Evolutionary conservation across 441 rosid species (phyloP), one percentile per base, ranked within the genome.

Genomic region (Lepidium campestre): DNA sequence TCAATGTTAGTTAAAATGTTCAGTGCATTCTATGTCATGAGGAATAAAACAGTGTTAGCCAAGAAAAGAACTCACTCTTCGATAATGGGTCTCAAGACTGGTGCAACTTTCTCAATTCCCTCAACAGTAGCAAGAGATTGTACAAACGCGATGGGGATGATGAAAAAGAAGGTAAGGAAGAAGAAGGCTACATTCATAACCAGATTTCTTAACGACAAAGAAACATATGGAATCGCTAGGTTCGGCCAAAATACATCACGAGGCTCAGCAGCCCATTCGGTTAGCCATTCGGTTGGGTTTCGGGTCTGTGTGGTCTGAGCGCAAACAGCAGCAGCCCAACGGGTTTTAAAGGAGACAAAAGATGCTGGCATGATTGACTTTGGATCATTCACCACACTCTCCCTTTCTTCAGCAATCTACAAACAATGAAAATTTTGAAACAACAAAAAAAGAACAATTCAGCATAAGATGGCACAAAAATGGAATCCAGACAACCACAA

Each of bases 221-320:
- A 80, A 57, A 94, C 87, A 37, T 90, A 94, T 7, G 99, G 99
- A 29, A 94, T 83, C 14, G 99, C 84, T 15, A 95, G 82, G 78
- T 95, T 95, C 41, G 75, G 48, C 99, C 99, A 95, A 59, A 80
- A 95, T 7, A 95, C 86, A 74, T 95, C 99, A 1, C 96, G 88
- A n/a, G 99, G 99, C 82, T 91, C 99, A 0, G 97, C 78, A 14
- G 99, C 98, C 99, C 99, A 95, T 39, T 90, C 95, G 29, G 99
- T 90, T 64, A 95, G 68, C 98, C 99, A 95, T 49, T 77, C 62
- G 34, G 98, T 91, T 4, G 99, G 99, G 67, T 95, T 84, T 73
- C 91, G 78, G 4, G 90, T 77, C 73, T 95, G 99, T 77, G 88
- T 91, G 31, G 99, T 95, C 79, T 91, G 99, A 53, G 98, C 97